phyloP scores from a whole-genome alignment of 768 basidiomycete species.

The Mycena venus region DNA sequence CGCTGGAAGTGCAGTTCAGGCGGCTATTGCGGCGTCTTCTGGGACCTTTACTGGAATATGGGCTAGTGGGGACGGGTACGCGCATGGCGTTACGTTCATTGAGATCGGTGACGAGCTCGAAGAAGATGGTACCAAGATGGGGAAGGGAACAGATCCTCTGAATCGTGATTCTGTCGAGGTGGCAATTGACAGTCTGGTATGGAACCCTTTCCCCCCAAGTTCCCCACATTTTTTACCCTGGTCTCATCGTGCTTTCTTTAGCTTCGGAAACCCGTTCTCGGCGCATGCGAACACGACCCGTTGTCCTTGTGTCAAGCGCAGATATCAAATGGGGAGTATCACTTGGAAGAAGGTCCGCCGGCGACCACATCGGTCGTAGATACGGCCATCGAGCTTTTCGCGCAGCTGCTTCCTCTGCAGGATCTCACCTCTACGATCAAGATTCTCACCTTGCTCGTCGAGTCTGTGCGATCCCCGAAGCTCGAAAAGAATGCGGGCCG shows the following conservation, averaged over 20 bases:
- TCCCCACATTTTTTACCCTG: neutral
- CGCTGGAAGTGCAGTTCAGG: conserved; percentile 80
- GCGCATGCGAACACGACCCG: conserved; percentile 90
- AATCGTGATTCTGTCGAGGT: conserved; percentile 88
- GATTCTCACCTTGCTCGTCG: conserved; percentile 70
- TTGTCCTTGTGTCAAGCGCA: conserved; percentile 74
- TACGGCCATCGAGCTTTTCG: conserved; percentile 89
- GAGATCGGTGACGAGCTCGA: conserved; percentile 62
- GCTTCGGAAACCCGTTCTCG: conserved; percentile 84
- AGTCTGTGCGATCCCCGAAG: conserved; percentile 78
- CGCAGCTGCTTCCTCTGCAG: conserved; percentile 83
- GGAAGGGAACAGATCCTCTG: conserved; percentile 62
- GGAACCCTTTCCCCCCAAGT: neutral
- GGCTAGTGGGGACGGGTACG: conserved; percentile 91
- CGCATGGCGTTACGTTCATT: conserved; percentile 87
- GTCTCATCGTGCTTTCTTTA: conserved; percentile 43
- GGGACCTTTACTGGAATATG: conserved; percentile 90
- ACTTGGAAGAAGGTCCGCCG: conserved; percentile 74
- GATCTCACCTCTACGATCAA: conserved; percentile 70
- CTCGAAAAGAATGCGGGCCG: conserved; percentile 91
- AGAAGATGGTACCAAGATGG: conserved; percentile 48
- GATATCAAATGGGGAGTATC: conserved; percentile 58
- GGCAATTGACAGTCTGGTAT: conserved; percentile 82
- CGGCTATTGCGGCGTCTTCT: conserved; percentile 88
- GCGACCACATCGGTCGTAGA: conserved; percentile 88